Conservation (phyloP, 1,284 basidiomycete species). For the Boletus putidus region DNA sequence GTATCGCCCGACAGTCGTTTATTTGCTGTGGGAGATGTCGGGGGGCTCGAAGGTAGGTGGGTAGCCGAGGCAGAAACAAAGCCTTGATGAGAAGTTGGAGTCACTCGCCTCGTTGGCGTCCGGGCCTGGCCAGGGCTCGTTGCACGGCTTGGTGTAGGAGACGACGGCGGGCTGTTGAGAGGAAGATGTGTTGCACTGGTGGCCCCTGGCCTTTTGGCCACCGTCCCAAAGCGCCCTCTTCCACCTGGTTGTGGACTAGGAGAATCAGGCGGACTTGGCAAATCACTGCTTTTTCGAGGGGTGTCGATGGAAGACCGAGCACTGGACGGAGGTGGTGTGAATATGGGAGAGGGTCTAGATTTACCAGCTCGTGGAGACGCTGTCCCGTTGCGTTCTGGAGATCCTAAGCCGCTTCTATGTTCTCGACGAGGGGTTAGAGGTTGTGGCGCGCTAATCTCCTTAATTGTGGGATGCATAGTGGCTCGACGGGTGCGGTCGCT, state of each 20-base stretch:
- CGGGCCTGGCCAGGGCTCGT: conserved; percentile 46
- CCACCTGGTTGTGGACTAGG: conserved; percentile 48
- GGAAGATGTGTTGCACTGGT: conserved; percentile 46
- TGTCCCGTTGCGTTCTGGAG: conserved; percentile 29
- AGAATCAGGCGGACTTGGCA: conserved; percentile 48
- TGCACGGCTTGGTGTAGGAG: conserved; percentile 41
- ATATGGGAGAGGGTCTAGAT: conserved; percentile 43
- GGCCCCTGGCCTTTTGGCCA: conserved; percentile 41
- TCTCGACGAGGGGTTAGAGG: conserved; percentile 42
- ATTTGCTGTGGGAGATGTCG: conserved; percentile 32
- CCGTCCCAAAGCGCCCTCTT: conserved; percentile 42
- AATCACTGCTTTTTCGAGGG: conserved; percentile 40
- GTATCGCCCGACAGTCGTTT: conserved; percentile 40
- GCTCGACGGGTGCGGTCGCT: conserved; percentile 45
- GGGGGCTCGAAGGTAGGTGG: conserved; percentile 36
- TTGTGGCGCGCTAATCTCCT: conserved; percentile 46
- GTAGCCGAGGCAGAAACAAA: conserved; percentile 42
- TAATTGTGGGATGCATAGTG: conserved; percentile 43
- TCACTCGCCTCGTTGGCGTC: conserved; percentile 35
- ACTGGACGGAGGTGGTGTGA: conserved; percentile 33
- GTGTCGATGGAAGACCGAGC: conserved; percentile 33
- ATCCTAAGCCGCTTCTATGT: conserved; percentile 18
- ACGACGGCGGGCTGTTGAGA: conserved; percentile 37
- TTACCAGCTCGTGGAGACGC: conserved; percentile 31
- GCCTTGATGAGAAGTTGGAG: conserved; percentile 37